Base-by-base conservation (phyloP, 2,329 filamentous ascomycete genomes). In the Davidsoniella eucalypti region DNA sequence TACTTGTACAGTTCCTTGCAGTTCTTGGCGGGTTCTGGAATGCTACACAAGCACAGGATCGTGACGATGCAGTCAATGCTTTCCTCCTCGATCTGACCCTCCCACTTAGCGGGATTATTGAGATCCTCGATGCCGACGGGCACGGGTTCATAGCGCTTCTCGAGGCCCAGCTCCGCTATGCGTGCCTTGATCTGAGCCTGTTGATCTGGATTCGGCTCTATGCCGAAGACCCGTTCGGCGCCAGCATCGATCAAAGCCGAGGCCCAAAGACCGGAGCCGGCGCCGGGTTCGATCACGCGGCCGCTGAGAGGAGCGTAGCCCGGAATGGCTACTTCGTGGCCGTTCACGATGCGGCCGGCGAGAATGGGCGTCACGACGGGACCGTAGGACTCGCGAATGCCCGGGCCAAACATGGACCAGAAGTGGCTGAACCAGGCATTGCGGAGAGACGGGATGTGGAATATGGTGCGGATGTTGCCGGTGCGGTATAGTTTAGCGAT, bases 121-220 rank as follows among this genome's bases (percentile, higher is more conserved):
- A 82, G 63, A 49, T 74, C 69, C 62, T 83, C 71, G 42, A 82
- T 75, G 2, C 79, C 80, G 4, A 75, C 68, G 2, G 77, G 76
- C 8, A 80, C 68, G 51, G 82, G 70, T 58, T 77, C 70, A 59
- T 83, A 84, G 6, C 72, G 62, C 47, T 66, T 73, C 5, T 69
- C 65, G 2, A 84, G 61, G 0, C 75, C 76, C 1, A 74, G 68
- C 1, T 68, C 67, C 9, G 61, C 58, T 3, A 80, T 67, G 18
- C 68, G 69, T 38, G 60, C 58, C 1, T 65, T 61, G 47, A 84
- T 63, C 4, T 61, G 61, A 0, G 59, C 59, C 55, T 79, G 73
- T 49, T 75, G 72, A 36, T 66, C 68, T 0, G 59, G 50, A 58
- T 81, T 82, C 2, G 80, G 80, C 63, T 84, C 80, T 4, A 83